These are phyloP conservation scores for Thalassiosira hispida DNA, from an alignment of 352 stramenopile species.

Conservation along the genomic window DNA sequence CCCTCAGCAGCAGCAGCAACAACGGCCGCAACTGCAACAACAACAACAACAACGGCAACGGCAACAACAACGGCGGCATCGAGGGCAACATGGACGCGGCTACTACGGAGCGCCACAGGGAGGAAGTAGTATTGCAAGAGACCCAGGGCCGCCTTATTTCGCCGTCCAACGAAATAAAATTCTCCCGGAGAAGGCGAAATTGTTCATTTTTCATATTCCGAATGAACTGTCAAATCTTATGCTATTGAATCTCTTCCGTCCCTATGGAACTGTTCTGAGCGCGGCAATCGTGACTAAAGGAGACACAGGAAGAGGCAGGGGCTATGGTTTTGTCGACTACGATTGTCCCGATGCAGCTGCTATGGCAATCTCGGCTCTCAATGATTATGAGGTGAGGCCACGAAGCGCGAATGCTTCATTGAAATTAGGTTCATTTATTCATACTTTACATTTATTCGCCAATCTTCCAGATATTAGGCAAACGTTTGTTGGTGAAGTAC, in stretches of 20 bases:
- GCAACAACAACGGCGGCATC: not conserved
- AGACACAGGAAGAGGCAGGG: slow-evolving; percentile 92
- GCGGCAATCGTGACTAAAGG: slow-evolving; percentile 97
- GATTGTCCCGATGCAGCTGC: slow-evolving; percentile 91
- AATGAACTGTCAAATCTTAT: slow-evolving; percentile 97
- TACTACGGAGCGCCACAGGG: slow-evolving; percentile 6
- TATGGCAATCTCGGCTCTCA: slow-evolving; percentile 93
- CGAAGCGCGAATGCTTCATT: not conserved
- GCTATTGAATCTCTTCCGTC: slow-evolving; percentile 95
- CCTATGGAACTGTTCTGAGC: slow-evolving; percentile 95
- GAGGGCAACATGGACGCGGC: not conserved
- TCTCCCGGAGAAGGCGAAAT: slow-evolving; percentile 93
- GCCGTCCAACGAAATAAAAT: slow-evolving; percentile 66
- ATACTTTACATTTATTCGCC: slow-evolving; percentile 4
- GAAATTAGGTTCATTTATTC: slow-evolving; percentile 10
- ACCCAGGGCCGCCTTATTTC: slow-evolving; percentile 79
- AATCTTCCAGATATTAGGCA: slow-evolving; percentile 90
- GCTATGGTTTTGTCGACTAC: slow-evolving; percentile 95
- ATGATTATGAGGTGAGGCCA: slow-evolving; percentile 88
- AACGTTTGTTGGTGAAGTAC: slow-evolving; percentile 95
- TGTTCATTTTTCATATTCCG: slow-evolving; percentile 98
- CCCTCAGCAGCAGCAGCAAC: not conserved
- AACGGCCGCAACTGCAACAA: too few species aligned
- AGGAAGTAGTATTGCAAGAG: slow-evolving; percentile 12
- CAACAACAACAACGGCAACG: too few species aligned